Evolutionary conservation across 2,329 filamentous ascomycete species (phyloP).

Genomic region (Cordyceps pruinosa): DNA sequence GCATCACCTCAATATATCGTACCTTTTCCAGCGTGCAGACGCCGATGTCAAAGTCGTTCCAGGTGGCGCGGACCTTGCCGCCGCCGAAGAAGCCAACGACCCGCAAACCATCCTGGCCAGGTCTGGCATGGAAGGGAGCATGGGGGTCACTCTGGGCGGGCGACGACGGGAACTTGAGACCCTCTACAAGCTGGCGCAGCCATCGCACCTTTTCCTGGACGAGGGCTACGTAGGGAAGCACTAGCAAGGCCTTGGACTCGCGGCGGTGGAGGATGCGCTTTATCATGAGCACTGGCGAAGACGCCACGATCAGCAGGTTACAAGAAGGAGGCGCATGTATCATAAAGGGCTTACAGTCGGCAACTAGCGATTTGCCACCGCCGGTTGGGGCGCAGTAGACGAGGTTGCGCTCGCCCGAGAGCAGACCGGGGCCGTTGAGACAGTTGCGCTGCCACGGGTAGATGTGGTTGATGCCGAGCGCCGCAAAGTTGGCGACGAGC

Average conservation of each 20-base stretch:
- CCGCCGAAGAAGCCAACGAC: constrained; percentile 72
- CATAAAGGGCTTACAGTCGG: constrained; percentile 39
- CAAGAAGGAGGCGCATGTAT: background rate
- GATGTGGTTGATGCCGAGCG: constrained; percentile 63
- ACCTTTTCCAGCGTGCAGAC: constrained; percentile 75
- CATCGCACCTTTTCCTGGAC: constrained; percentile 75
- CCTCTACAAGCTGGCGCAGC: constrained; percentile 60
- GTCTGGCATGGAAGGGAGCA: constrained; percentile 46
- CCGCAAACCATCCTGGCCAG: constrained; percentile 52
- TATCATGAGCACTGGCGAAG: constrained; percentile 57
- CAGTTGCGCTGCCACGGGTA: constrained; percentile 78
- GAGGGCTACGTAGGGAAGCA: constrained; percentile 70
- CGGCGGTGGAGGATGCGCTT: constrained; percentile 60
- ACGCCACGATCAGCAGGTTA: constrained; percentile 9
- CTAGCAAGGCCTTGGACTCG: constrained; percentile 60
- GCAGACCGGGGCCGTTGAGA: constrained; percentile 58
- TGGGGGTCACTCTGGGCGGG: constrained; percentile 29
- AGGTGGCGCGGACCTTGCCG: constrained; percentile 57
- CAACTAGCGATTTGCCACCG: constrained; percentile 70
- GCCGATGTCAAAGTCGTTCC: constrained; percentile 70
- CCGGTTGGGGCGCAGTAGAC: constrained; percentile 77
- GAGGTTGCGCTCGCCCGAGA: constrained; percentile 59
- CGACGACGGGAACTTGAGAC: constrained; percentile 38
- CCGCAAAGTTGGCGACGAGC: constrained; percentile 57
- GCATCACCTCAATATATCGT: background rate